Base-by-base conservation (phyloP, 352 stramenopile species). In the Phytophthora sojae region DNA sequence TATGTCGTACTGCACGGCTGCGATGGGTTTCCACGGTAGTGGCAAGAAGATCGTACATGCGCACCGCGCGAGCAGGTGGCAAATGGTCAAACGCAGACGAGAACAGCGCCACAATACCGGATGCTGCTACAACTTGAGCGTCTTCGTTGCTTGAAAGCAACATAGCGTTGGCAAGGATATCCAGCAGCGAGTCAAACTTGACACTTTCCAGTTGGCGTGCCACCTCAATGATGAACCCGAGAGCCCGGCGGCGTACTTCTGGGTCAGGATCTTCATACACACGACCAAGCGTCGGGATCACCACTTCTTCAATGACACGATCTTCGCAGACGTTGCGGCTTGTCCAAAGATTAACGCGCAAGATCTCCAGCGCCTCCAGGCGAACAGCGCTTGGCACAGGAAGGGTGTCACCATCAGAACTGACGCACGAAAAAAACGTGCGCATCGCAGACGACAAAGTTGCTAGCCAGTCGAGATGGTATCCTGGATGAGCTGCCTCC, bases 311-410 rank as follows among this genome's bases (percentile, higher is more conserved):
- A 32, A 96, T 88, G 9, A 97, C 85, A 23, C 87, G 84, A 54
- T 95, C 89, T 66, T 97, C 90, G 54, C 86, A 95, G 6, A 96
- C 81, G 64, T 94, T 89, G 14, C 88, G 82, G 70, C 90, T 94
- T 44, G 83, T 82, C 59, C 77, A 87, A 17, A 97, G 67, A 45
- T 90, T 96, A n/a, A 82, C 69, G 21, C 87, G 78, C 0, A 97
- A 75, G 26, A 93, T 61, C 30, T 89, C 77, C 26, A 97, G 77
- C 3, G 90, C 86, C 57, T 94, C 80, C 45, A 93, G 70, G 0
- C 90, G 82, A 32, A 97, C 81, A 37, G 66, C 66, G 5, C 64
- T 62, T 21, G 83, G 78, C 32, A 93, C 71, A 64, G 61, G 51
- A 45, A 80, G 57, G 6, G 58, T 42, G 5, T 73, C 66, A 9